Conservation (phyloP, 495 filamentous ascomycete species). For the Aspergillus sparsus region DNA sequence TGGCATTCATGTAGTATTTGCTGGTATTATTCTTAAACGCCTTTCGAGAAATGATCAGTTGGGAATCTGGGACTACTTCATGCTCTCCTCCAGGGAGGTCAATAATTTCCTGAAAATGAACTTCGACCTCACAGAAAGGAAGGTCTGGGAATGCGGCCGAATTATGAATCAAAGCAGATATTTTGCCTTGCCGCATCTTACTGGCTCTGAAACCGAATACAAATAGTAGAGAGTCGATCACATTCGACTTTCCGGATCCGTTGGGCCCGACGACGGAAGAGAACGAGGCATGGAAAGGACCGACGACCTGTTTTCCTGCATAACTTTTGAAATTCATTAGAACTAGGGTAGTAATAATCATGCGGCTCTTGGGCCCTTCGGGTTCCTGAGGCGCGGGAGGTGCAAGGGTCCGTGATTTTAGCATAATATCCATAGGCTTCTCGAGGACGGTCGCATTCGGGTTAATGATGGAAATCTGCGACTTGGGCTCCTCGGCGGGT, state of each 20-base stretch:
- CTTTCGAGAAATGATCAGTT: conserved; percentile 82
- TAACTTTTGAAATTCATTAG: conserved; percentile 98
- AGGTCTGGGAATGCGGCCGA: conserved; percentile 83
- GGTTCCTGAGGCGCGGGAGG: conserved; percentile 66
- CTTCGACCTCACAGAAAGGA: conserved; percentile 89
- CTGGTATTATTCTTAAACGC: conserved; percentile 98
- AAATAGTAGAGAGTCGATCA: conserved; percentile 96
- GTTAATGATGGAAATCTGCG: conserved; percentile 65
- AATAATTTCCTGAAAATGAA: conserved; percentile 92
- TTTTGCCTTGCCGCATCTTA: conserved; percentile 99
- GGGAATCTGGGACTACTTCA: conserved; percentile 76
- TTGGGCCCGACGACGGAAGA: conserved; percentile 99
- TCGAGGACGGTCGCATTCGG: conserved; percentile 74
- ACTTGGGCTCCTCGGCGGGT: conserved; percentile 40
- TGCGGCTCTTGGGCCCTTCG: conserved; percentile 73
- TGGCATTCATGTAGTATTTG: conserved; percentile 94
- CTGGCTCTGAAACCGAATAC: conserved; percentile 98
- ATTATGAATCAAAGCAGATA: conserved; percentile 96
- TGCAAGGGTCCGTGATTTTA: conserved; percentile 77
- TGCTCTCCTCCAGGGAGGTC: conserved; percentile 75
- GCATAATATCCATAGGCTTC: conserved; percentile 90
- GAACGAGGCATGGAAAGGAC: conserved; percentile 95
- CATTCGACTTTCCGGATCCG: conserved; percentile 97
- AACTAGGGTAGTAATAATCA: conserved; percentile 87
- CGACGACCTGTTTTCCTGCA: conserved; percentile 90